These are phyloP conservation scores for Aspergillus conjunctus DNA, from an alignment of 495 filamentous ascomycete species.

Conservation along the genomic window DNA sequence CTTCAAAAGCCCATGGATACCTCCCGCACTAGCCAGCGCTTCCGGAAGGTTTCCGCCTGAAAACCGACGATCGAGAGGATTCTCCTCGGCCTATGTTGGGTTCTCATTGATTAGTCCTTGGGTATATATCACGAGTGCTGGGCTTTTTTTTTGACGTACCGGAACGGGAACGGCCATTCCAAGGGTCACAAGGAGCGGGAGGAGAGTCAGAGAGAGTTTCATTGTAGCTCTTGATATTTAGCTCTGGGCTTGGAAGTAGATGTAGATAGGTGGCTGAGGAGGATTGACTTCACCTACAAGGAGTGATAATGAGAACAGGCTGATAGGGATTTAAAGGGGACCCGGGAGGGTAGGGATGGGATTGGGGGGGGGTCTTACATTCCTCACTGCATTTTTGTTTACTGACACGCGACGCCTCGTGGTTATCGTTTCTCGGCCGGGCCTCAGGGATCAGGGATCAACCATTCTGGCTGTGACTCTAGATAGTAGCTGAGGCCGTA, in stretches of 20 bases:
- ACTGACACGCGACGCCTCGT: not conserved
- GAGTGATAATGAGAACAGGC: too few relatives aligned
- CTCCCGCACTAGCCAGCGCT: constrained; percentile 12
- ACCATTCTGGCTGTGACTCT: too few relatives aligned
- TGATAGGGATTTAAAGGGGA: not conserved
- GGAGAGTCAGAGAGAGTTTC: constrained; percentile 18
- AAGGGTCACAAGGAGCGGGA: constrained; percentile 12
- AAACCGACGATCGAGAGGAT: not conserved
- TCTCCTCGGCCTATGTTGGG: not conserved
- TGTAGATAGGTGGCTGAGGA: not conserved
- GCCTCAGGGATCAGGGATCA: too few relatives aligned
- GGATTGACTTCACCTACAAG: too few relatives aligned
- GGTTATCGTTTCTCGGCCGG: too few relatives aligned
- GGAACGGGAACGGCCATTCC: constrained; percentile 18
- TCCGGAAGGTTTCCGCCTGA: constrained; percentile 3
- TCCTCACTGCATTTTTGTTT: not conserved
- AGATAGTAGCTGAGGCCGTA: too few relatives aligned
- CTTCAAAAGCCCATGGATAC: not conserved
- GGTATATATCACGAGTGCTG: not conserved
- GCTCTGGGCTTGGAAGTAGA: not conserved
- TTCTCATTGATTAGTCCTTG: not conserved
- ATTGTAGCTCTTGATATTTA: constrained; percentile 5
- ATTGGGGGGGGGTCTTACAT: not conserved
- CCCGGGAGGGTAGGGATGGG: not conserved
- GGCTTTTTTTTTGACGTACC: constrained; percentile 3